Base-by-base conservation (phyloP, 805 yeast genomes). In the Sungouiozyma intestinalis region DNA sequence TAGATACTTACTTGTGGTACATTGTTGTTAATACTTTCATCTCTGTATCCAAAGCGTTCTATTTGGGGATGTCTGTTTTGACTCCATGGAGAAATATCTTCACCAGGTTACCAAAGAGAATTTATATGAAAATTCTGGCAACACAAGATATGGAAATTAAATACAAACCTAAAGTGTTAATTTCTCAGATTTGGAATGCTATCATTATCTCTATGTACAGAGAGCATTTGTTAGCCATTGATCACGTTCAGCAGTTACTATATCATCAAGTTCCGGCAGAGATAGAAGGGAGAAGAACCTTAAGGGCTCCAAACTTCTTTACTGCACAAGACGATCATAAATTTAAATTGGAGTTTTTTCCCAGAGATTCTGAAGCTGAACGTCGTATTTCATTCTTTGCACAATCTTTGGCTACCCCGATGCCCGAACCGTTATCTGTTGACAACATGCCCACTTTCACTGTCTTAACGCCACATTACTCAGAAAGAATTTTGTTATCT, bases 391-490 rank as follows among this genome's bases (percentile, higher is more conserved):
- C 97, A 44, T 92, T 92, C 82, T 92, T 92, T 70, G 98, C 98
- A 44, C 98, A 92, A 68, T 88, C 97, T 8, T 73, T 92, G 66
- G 94, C 98, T 40, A 90, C 97, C 43, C 98, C 98, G 53, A 88
- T 92, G 57, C 95, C 95, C 49, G 97, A 90, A 69, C 97, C 98
- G 44, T 73, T 90, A 58, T 97, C 98, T 33, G 96, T 92, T 53
- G 98, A 92, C 67, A 88, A 90, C 73, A 92, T 92, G 98, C 98
- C 98, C 50, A 88, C 97, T 7, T 92, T 92, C 67, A 87, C 97
- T 31, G 97, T 92, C 17, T 73, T 90, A 65, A 83, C 90, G 51
- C 97, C 98, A 54, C 98, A 90, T 65, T 90, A 88, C 67, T 72
- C 90, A 48, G 98, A 90, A 69, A 90, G 87, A 77, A 90, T 90